phyloP scores from a whole-genome alignment of 768 basidiomycete genomes.

The Exsudoporus frostii region DNA sequence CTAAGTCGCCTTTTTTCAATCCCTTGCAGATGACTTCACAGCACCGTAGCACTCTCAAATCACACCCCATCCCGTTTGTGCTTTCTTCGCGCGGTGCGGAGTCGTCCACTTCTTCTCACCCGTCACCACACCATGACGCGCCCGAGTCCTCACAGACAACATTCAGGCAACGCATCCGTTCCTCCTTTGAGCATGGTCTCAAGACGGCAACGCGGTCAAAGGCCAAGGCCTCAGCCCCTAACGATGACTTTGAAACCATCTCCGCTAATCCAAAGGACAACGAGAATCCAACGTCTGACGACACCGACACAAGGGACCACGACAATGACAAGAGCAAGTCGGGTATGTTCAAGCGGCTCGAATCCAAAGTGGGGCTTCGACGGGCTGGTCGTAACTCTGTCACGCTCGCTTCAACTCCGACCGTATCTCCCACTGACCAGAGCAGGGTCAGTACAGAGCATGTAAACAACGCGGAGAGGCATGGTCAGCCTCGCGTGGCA shows the following conservation, averaged over 20 bases:
- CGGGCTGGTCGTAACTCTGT: constrained; percentile 39
- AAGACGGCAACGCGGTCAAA: constrained; percentile 61
- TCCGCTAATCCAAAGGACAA: constrained; percentile 45
- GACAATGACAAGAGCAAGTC: constrained; percentile 42
- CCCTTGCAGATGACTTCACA: constrained; percentile 47
- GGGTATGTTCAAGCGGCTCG: constrained; percentile 45
- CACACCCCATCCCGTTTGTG: constrained; percentile 33
- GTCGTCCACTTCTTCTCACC: constrained; percentile 32
- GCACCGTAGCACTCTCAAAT: constrained; percentile 35
- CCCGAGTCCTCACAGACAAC: constrained; percentile 47
- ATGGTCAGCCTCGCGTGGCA: constrained; percentile 43
- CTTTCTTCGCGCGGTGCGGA: constrained; percentile 44
- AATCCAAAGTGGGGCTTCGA: constrained; percentile 53
- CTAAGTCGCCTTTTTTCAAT: constrained; percentile 38
- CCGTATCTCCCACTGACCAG: constrained; percentile 30
- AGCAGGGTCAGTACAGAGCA: constrained; percentile 25
- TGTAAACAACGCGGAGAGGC: constrained; percentile 35
- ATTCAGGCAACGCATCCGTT: constrained; percentile 57
- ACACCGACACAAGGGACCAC: constrained; percentile 22
- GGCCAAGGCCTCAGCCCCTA: constrained; percentile 36
- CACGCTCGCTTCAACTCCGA: constrained; percentile 39
- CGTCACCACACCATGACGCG: constrained; percentile 23
- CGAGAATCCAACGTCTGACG: constrained; percentile 32
- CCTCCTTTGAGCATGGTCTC: constrained; percentile 64
- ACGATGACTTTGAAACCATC: constrained; percentile 43